Evolutionary conservation across 352 stramenopile species (phyloP).

Genomic region (Globisporangium solare): DNA sequence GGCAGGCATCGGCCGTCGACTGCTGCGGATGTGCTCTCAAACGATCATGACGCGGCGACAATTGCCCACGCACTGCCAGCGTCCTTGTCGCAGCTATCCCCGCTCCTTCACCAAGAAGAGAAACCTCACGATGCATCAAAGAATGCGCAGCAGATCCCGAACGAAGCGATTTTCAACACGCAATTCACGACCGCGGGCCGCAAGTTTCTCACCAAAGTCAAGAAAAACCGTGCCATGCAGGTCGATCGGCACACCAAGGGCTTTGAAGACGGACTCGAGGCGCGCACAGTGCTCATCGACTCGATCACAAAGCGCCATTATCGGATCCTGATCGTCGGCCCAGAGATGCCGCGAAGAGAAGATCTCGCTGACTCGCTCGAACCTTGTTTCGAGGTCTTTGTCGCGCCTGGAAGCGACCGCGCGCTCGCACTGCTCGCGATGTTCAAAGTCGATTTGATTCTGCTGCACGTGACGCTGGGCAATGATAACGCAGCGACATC

Average conservation of each 20-base stretch:
- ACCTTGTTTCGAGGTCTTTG: constrained; percentile 60
- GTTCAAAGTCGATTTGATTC: constrained; percentile 61
- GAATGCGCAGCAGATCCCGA: constrained; percentile 22
- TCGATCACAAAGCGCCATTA: constrained; percentile 58
- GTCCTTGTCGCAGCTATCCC: background rate
- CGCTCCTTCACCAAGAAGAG: background rate
- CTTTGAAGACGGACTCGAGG: constrained; percentile 48
- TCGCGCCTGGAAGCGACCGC: constrained; percentile 56
- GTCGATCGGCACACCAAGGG: constrained; percentile 60
- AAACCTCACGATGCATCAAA: background rate
- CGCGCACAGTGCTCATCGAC: constrained; percentile 40
- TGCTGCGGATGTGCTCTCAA: background rate
- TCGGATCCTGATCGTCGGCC: constrained; percentile 58
- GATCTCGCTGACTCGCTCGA: constrained; percentile 61
- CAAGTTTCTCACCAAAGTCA: constrained; percentile 64
- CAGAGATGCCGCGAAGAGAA: constrained; percentile 56
- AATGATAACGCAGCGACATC: constrained; percentile 51
- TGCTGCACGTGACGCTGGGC: constrained; percentile 45
- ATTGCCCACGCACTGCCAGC: too few species aligned
- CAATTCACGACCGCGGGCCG: constrained; percentile 67
- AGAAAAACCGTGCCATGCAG: constrained; percentile 75
- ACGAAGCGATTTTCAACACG: constrained; percentile 77
- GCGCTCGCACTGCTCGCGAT: constrained; percentile 53
- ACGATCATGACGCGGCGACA: too few species aligned
- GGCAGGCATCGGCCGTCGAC: background rate